These are phyloP conservation scores for Climacium dendroides DNA, from an alignment of 225 moss, liverwort and hornwort genomes.

Conservation along the genomic window DNA sequence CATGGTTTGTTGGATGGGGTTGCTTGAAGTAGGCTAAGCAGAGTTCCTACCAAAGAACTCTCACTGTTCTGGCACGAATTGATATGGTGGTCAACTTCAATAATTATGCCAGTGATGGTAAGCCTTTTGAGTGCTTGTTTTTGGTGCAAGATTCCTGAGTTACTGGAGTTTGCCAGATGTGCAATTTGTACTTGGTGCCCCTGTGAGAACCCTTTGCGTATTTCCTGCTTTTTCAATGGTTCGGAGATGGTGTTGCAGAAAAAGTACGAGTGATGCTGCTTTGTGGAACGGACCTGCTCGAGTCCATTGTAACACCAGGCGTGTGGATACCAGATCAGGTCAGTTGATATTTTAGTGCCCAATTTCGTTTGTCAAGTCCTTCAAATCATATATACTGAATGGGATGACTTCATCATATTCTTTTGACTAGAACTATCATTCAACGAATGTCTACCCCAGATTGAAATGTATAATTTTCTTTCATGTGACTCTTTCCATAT, in stretches of 20 bases:
- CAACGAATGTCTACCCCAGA: neutral
- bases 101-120: conserved; percentile 65
- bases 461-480: neutral
- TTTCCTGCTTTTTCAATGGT: neutral
- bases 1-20: conserved; percentile 13
- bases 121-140: neutral
- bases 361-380: neutral
- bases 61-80: conserved; percentile 62
- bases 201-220: neutral
- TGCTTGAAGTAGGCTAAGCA: conserved; percentile 97
- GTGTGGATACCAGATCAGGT: conserved; percentile 98
- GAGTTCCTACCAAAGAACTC: conserved; percentile 76
- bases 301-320: conserved; percentile 59
- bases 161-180: neutral
- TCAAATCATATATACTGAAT: neutral
- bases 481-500: neutral
- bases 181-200: neutral
- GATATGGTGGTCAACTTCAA: conserved; percentile 69
- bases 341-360: neutral
- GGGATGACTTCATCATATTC: neutral
- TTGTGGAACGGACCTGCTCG: conserved; percentile 80
- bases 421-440: neutral
- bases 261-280: conserved; percentile 76
- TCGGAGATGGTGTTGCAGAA: conserved; percentile 26
- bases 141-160: neutral